These are phyloP conservation scores for Brassica balearica DNA, from an alignment of 441 rosid genomes.

Conservation along the genomic window DNA sequence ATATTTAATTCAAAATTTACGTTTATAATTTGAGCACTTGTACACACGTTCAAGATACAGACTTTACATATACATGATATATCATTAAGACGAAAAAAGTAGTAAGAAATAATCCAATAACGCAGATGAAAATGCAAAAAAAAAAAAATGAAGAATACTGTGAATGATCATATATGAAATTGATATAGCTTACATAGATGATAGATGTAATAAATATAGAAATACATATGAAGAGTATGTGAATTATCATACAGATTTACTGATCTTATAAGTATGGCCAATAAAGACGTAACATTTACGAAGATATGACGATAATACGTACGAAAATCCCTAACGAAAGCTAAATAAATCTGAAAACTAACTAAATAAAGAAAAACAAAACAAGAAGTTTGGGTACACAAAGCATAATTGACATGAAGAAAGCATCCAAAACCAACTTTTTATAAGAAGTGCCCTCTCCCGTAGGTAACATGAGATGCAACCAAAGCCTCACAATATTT, in stretches of 20 bases:
- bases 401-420: conserved; percentile 33
- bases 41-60: background rate
- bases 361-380: conserved; percentile 36
- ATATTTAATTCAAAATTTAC: background rate
- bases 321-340: conserved; percentile 22
- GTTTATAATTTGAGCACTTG: background rate
- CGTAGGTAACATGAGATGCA: conserved; percentile 39
- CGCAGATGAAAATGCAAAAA: too few species aligned
- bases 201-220: background rate
- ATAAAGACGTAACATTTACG: conserved; percentile 31
- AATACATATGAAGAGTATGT: background rate
- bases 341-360: conserved; percentile 41
- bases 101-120: too few species aligned
- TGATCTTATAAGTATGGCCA: background rate
- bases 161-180: background rate
- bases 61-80: background rate
- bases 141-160: background rate
- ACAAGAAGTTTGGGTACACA: conserved; percentile 28
- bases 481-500: conserved; percentile 41
- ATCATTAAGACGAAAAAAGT: conserved; percentile 2
- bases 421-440: conserved; percentile 45
- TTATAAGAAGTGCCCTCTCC: conserved; percentile 33
- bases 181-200: background rate
- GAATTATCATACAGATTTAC: background rate
- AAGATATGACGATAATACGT: conserved; percentile 36